Percentiles rank a stretch among this genome's conserved stretches.
Conservation (phyloP, 1,284 basidiomycete species). For the Trichosporon faecale region DNA sequence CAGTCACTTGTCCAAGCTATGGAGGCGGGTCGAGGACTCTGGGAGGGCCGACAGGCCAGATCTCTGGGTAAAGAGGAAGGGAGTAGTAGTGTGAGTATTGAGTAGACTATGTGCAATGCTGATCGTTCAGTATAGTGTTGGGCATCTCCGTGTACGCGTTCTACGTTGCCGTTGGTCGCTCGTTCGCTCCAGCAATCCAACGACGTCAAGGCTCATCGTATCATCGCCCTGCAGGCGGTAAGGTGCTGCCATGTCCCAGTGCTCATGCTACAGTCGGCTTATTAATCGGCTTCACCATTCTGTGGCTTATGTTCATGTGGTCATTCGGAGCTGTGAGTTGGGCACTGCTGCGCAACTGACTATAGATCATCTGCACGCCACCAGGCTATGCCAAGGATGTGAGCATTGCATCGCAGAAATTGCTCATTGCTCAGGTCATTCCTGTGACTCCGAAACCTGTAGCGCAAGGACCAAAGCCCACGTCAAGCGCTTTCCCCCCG, state of each 20-base stretch:
- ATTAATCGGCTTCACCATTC: conserved; percentile 59
- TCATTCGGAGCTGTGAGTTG: conserved; percentile 62
- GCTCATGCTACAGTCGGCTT: conserved; percentile 58
- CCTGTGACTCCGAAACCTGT: not conserved
- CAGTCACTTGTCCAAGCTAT: not conserved
- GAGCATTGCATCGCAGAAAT: conserved; percentile 33
- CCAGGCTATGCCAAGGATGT: conserved; percentile 70
- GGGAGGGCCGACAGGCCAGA: conserved; percentile 24
- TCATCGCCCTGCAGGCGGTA: conserved; percentile 59
- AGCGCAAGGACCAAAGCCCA: not conserved
- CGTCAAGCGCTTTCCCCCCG: too few species aligned
- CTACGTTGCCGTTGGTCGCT: conserved; percentile 68
- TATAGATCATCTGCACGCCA: conserved; percentile 60
- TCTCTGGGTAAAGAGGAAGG: conserved; percentile 36
- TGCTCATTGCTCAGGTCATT: not conserved
- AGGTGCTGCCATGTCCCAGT: conserved; percentile 43
- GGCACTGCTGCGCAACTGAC: not conserved
- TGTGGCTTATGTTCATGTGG: conserved; percentile 70
- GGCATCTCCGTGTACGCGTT: conserved; percentile 47
- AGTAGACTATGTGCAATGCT: not conserved
- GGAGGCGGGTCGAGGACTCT: not conserved
- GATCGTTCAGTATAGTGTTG: conserved; percentile 33
- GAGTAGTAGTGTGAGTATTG: conserved; percentile 32
- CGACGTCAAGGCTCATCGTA: conserved; percentile 53
- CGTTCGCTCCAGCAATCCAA: conserved; percentile 65